Evolutionary conservation across 2,329 filamentous ascomycete genomes (phyloP).

Genomic region (Diaporthe caulivora): DNA sequence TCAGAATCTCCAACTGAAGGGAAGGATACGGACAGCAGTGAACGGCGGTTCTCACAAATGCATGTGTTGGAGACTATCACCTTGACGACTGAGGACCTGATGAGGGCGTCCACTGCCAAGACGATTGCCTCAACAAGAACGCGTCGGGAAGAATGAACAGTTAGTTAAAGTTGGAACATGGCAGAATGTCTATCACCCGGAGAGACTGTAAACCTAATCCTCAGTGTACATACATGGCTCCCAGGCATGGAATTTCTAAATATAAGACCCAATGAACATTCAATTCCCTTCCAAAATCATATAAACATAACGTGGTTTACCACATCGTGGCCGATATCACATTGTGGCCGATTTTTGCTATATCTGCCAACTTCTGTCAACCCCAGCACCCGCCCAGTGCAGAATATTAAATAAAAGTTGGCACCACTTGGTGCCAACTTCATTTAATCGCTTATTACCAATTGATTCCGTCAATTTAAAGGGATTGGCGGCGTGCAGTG

Average conservation of each 20-base stretch:
- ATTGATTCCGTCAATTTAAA: too few species aligned
- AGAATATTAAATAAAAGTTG: too few species aligned
- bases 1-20: background rate
- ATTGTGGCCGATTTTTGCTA: too few species aligned
- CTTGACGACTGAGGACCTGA: background rate
- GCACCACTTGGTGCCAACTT: too few species aligned
- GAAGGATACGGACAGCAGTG: background rate
- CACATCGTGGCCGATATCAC: too few species aligned
- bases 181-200: too few species aligned
- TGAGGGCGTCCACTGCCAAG: background rate
- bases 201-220: background rate
- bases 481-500: too few species aligned
- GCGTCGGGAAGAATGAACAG: background rate
- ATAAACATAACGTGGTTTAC: too few species aligned
- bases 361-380: too few species aligned
- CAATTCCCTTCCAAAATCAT: background rate
- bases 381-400: too few species aligned
- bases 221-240: background rate
- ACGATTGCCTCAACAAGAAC: background rate
- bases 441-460: too few species aligned
- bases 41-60: background rate
- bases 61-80: conserved; percentile 1
- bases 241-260: background rate
- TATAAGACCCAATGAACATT: background rate
- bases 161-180: background rate